Percentiles rank a stretch among this genome's conserved stretches.
phyloP scores from a whole-genome alignment of 2,329 filamentous ascomycete genomes.

The Colletotrichum ledebouriae region DNA sequence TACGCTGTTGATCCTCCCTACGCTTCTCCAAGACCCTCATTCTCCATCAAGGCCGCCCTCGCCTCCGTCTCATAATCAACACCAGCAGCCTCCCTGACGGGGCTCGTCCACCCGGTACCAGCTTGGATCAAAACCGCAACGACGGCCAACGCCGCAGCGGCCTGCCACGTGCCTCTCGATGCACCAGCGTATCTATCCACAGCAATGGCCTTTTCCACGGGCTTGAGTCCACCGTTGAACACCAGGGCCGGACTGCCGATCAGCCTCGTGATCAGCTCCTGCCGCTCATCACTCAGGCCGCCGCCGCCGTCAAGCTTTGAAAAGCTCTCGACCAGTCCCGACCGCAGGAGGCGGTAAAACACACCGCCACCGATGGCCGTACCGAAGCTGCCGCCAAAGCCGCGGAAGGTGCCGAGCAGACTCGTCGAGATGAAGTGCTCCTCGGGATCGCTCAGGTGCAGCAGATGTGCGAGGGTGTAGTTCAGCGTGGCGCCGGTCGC shows the following conservation, averaged over 20 bases:
- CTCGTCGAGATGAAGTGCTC: slow-evolving; percentile 83
- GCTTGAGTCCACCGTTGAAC: slow-evolving; percentile 56
- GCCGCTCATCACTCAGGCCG: slow-evolving; percentile 50
- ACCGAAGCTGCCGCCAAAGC: slow-evolving; percentile 85
- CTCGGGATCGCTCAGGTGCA: slow-evolving; percentile 76
- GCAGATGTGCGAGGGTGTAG: slow-evolving; percentile 83
- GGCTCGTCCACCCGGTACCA: slow-evolving; percentile 64
- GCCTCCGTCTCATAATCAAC: slow-evolving; percentile 50
- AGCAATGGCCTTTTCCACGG: slow-evolving; percentile 60
- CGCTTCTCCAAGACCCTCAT: slow-evolving; percentile 51
- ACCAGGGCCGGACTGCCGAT: slow-evolving; percentile 66
- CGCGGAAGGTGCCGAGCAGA: slow-evolving; percentile 82
- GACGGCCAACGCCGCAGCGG: slow-evolving; percentile 59
- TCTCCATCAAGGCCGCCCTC: slow-evolving; percentile 46
- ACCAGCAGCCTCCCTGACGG: slow-evolving; percentile 55
- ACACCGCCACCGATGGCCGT: slow-evolving; percentile 83
- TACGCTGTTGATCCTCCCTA: slow-evolving; percentile 8
- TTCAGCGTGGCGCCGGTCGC: slow-evolving; percentile 80
- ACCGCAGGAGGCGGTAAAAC: slow-evolving; percentile 73
- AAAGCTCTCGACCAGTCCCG: slow-evolving; percentile 70
- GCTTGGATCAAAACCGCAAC: slow-evolving; percentile 63
- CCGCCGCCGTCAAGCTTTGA: slow-evolving; percentile 57
- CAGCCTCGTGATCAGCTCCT: slow-evolving; percentile 60
- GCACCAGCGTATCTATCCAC: slow-evolving; percentile 62
- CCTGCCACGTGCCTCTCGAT: slow-evolving; percentile 60